Percentiles rank a stretch among this genome's conserved stretches.
Conservation (phyloP, 106 monocot genomes). For the Dioscorea dumetorum region DNA sequence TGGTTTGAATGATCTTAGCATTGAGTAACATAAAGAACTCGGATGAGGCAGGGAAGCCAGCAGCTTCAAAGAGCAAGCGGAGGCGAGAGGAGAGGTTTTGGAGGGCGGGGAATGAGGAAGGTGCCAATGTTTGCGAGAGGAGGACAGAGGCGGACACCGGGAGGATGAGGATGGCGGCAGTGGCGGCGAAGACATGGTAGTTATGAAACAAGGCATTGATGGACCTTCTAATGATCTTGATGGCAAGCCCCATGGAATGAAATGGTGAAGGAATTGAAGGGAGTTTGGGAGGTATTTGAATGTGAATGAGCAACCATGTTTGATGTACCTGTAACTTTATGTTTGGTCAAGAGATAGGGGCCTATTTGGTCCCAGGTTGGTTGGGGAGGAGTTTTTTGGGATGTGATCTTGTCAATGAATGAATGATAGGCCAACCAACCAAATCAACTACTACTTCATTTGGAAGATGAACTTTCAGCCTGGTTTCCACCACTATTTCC, state of each 20-base stretch:
- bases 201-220: constrained; percentile 46
- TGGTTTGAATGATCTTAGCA: constrained; percentile 59
- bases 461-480: neutral
- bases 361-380: constrained; percentile 6
- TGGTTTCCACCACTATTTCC: too few relatives aligned
- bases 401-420: neutral
- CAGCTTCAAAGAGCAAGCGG: constrained; percentile 42
- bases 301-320: neutral
- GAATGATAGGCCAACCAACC: constrained; percentile 58
- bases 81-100: constrained; percentile 32
- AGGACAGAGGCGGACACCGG: constrained; percentile 55
- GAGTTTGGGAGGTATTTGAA: neutral
- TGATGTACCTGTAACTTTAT: neutral
- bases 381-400: constrained; percentile 18
- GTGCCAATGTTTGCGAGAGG: constrained; percentile 33
- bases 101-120: constrained; percentile 23
- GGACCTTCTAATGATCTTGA: constrained; percentile 48
- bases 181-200: constrained; percentile 51
- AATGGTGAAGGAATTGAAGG: constrained; percentile 1
- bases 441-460: constrained; percentile 9
- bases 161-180: constrained; percentile 40
- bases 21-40: constrained; percentile 41
- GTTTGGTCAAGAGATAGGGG: neutral
- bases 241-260: constrained; percentile 30
- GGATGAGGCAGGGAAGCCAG: constrained; percentile 43